phyloP scores from a whole-genome alignment of 2,329 filamentous ascomycete species.

The Trichoderma gracile region DNA sequence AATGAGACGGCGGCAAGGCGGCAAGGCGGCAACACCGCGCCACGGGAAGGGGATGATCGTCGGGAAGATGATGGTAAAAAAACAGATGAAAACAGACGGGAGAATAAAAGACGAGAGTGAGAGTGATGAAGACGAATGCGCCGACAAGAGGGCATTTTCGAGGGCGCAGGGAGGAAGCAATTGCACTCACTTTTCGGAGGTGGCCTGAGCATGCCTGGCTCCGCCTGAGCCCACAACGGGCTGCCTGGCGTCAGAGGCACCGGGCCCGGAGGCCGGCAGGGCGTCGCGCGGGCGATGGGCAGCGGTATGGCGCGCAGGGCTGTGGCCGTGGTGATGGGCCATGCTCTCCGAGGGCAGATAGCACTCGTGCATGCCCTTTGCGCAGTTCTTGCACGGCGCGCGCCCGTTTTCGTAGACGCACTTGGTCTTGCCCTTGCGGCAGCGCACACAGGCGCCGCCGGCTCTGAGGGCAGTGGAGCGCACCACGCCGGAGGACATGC shows the following conservation, averaged over 20 bases:
- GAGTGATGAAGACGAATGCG: too few relatives aligned
- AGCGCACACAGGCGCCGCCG: conserved; percentile 62
- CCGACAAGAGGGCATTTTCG: not conserved
- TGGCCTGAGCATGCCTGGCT: conserved; percentile 50
- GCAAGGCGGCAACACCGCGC: conserved; percentile 2
- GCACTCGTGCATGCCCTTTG: conserved; percentile 64
- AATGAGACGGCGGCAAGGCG: not conserved
- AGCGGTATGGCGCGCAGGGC: conserved; percentile 52
- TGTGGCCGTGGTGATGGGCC: conserved; percentile 60
- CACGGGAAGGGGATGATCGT: not conserved
- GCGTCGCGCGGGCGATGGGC: conserved; percentile 56
- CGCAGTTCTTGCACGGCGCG: conserved; percentile 64
- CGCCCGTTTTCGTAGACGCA: conserved; percentile 64
- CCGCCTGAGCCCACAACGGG: conserved; percentile 45
- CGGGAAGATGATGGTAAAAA: not conserved
- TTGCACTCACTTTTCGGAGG: conserved; percentile 57
- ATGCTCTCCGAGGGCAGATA: conserved; percentile 62
- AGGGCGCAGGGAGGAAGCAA: conserved; percentile 20
- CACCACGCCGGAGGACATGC: conserved; percentile 52
- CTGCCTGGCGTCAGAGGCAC: conserved; percentile 49
- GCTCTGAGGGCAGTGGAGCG: conserved; percentile 61
- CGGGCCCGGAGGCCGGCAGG: conserved; percentile 54
- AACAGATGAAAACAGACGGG: not conserved
- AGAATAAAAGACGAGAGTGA: not conserved
- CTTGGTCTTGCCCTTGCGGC: conserved; percentile 65